Evolutionary conservation across 1,139 yeast species (phyloP), one percentile per base, ranked within the genome.

Genomic region (Sugiyamaella xylanicola): DNA sequence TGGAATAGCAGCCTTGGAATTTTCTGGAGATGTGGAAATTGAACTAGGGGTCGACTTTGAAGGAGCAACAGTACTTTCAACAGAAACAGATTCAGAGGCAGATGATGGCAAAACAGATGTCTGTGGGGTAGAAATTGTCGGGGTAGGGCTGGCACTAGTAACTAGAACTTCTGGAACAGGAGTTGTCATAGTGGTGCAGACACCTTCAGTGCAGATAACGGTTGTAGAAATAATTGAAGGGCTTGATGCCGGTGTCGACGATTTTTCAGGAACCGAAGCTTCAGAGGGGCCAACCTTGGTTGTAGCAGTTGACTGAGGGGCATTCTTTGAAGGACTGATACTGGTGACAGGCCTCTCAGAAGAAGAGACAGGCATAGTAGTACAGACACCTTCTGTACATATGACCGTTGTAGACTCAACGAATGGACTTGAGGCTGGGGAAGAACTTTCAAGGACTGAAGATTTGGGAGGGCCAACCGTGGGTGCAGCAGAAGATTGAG

Each of bases 121-220:
- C 37, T 32, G 15, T 8, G 37, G 37, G 15, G 29, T 25, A 32
- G 37, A 25, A 25, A 13, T 13, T 13, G 40, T 8, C 19, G 41
- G 7, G 13, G 41, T n/a, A 17, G n/a, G n/a, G n/a, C n/a, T n/a
- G n/a, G 41, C 19, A 37, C 41, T 4, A 7, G 40, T 13, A 7
- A 15, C 40, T 8, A 25, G 32, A 7, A 41, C 21, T 15, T 25
- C 19, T 20, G 55, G 48, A 42, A 53, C 53, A 9, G 40, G 8
- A 9, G 29, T 16, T 13, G 52, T 40, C 42, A 53, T 21, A 5
- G 56, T 53, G 21, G 53, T 47, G 32, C 56, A 53, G 11, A 5
- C 19, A 20, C 52, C 56, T 13, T 44, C 45, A 9, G 48, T 42
- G 46, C 56, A 53, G n/a, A 48, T 43, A 16, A 40, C 41, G 16